Evolutionary conservation across 164 flowering plant species (phyloP), one percentile per base, ranked within the genome.

Genomic region (Sedum album): DNA sequence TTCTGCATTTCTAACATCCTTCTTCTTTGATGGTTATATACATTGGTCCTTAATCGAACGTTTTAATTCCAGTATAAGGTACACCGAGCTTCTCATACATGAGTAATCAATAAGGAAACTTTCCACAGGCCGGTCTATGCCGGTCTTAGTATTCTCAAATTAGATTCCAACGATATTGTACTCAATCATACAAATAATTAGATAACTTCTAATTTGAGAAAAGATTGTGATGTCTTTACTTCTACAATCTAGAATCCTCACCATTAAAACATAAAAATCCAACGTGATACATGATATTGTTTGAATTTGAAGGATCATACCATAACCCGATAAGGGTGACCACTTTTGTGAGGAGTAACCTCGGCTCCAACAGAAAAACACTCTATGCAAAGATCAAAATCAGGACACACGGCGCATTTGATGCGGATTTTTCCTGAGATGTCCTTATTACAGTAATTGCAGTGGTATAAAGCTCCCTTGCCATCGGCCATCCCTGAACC

Each of bases 291-390:
- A 8, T 5, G 1, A 39, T 8, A 39, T 44, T 44, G 18, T 11
- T 44, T 44, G 17, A 4, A 8, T 15, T 44, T 17, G 15, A 2
- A 28, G 33, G 23, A 39, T 26, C 41, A 66, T 25, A 91, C 98
- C 98, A 94, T 94, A 72, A 94, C 96, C 83, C 98, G 79, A 64
- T 85, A 88, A 0, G 88, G 82, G 79, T 90, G 98, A 77, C 77
- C 84, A 79, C 88, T 82, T 73, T 84, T 86, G 81, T 93, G 98
- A 76, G 96, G 96, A 44, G 79, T 76, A 68, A 93, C 82, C 77
- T 86, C 93, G 57, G 85, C 93, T 68, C 96, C 98, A 60, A 93
- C 90, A 38, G 91, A 87, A 71, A 90, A 90, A 79, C 98, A 93
- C 76, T 93, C 96, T 33, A 93, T 71, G 61, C 98, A 93, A 36